Evolutionary conservation across 2,329 filamentous ascomycete species (phyloP).

Genomic region (Penicillium decumbens): DNA sequence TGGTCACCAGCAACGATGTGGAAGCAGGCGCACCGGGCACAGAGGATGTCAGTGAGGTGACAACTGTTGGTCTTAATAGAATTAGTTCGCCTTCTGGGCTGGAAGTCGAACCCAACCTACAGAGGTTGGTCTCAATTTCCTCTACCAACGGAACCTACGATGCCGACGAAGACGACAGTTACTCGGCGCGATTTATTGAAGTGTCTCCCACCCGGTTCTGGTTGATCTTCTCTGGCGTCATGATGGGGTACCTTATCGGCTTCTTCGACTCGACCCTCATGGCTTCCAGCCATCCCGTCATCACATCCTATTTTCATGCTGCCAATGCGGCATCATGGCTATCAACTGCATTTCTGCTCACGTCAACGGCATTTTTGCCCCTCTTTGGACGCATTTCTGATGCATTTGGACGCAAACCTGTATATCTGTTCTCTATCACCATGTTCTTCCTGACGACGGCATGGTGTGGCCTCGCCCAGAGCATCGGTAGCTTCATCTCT

Average conservation of each 20-base stretch:
- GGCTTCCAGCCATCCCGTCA: constrained; percentile 75
- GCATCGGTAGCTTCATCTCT: constrained; percentile 66
- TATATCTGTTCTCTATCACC: constrained; percentile 59
- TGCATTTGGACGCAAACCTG: constrained; percentile 63
- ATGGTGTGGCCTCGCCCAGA: constrained; percentile 66
- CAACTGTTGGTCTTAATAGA: constrained; percentile 19
- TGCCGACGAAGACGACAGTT: constrained; percentile 15
- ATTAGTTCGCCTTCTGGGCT: constrained; percentile 28
- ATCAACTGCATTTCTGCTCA: constrained; percentile 72
- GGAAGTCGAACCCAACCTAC: constrained; percentile 26
- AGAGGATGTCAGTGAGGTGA: constrained; percentile 18
- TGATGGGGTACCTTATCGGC: constrained; percentile 53
- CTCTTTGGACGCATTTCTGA: constrained; percentile 70
- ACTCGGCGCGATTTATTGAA: constrained; percentile 36
- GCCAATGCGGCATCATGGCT: constrained; percentile 79
- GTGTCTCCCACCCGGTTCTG: constrained; percentile 51
- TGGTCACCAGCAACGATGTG: constrained; percentile 1
- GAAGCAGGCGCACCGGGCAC: constrained; percentile 6
- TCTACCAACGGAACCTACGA: constrained; percentile 8
- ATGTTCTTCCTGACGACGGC: constrained; percentile 62
- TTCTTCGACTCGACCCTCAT: constrained; percentile 76
- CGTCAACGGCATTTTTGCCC: constrained; percentile 71
- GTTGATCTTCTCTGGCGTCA: constrained; percentile 57
- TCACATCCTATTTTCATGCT: constrained; percentile 72
- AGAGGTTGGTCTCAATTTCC: constrained; percentile 18